Evolutionary conservation across 352 stramenopile species (phyloP).

Genomic region (Aphanomyces stellatus): DNA sequence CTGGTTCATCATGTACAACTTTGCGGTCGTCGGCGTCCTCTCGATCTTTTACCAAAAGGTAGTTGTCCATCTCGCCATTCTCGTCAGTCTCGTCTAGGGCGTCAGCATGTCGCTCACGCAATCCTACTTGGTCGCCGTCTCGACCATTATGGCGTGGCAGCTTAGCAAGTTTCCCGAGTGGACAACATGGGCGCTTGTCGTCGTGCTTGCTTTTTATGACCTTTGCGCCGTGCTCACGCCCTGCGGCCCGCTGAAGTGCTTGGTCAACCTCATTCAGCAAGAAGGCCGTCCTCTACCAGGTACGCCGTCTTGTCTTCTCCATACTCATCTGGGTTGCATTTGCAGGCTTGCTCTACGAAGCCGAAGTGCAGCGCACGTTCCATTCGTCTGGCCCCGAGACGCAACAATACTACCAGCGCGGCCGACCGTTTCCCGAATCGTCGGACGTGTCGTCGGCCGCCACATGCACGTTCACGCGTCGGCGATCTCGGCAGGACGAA

Average conservation of each 20-base stretch:
- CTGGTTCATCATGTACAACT: conserved; percentile 82
- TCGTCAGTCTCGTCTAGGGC: conserved; percentile 18
- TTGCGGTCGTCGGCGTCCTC: conserved; percentile 72
- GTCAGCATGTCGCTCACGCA: conserved; percentile 83
- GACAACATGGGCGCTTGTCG: conserved; percentile 86
- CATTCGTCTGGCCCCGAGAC: background rate
- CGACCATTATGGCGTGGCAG: conserved; percentile 97
- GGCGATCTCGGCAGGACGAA: conserved; percentile 3
- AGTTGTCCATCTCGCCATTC: background rate
- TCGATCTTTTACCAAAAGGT: conserved; percentile 84
- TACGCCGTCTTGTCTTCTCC: conserved; percentile 20
- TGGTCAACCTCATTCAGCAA: conserved; percentile 93
- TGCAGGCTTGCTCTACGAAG: conserved; percentile 72
- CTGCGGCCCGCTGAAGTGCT: conserved; percentile 94
- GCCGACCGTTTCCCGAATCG: background rate
- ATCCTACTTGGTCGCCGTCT: conserved; percentile 93
- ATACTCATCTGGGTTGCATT: background rate
- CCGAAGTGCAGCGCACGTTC: conserved; percentile 22
- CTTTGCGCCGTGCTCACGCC: conserved; percentile 99
- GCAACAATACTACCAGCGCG: conserved; percentile 15
- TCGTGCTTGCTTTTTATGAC: conserved; percentile 98
- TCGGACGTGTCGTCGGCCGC: background rate
- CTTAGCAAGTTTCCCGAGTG: conserved; percentile 94
- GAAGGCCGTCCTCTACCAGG: conserved; percentile 84
- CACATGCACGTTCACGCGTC: conserved; percentile 12